Evolutionary conservation across 768 basidiomycete genomes (phyloP), one percentile per base, ranked within the genome.

Genomic region (Rhizopogon roseolus): DNA sequence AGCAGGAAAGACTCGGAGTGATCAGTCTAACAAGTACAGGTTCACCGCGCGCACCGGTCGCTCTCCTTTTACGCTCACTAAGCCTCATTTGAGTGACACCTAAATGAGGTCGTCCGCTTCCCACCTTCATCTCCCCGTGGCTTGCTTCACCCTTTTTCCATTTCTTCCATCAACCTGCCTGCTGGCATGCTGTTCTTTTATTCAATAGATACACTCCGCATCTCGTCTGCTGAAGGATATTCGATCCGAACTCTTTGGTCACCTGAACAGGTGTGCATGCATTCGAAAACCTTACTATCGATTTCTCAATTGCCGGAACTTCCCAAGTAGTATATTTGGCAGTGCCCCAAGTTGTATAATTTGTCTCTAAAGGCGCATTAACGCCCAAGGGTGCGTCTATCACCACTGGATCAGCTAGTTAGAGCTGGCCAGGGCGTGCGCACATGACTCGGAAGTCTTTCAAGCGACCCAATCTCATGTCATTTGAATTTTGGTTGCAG

Each of bases 351-450:
- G 22, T 22, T 22, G 46, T 32, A 37, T 17, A 8, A 11, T 14
- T 32, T 25, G 3, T 48, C 51, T 32, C 36, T 53, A 56, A 43
- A 25, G 10, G 37, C 68, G 64, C 68, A 58, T 69, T 70, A 70
- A 65, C 68, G 42, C 68, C 34, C 62, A 44, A 34, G 17, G 34
- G n/a, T 19, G 14, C 7, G 17, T 42, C 28, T 46, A 53, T 34
- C 29, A 41, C 51, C 38, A 34, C 17, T 32, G 34, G 57, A 54
- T 41, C 44, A 49, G 34, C 10, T 37, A 39, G 40, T 39, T n/a
- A n/a, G n/a, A n/a, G n/a, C n/a, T n/a, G n/a, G n/a, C n/a, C n/a
- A n/a, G n/a, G n/a, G n/a, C n/a, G 7, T 29, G 44, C 39, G 25
- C 13, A 38, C 36, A 39, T 55, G 38, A 53, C 22, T 22, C 22